Evolutionary conservation across 345 rosid genomes (phyloP), one percentile per base, ranked within the genome.

Genomic region (Rhodamnia argentea): DNA sequence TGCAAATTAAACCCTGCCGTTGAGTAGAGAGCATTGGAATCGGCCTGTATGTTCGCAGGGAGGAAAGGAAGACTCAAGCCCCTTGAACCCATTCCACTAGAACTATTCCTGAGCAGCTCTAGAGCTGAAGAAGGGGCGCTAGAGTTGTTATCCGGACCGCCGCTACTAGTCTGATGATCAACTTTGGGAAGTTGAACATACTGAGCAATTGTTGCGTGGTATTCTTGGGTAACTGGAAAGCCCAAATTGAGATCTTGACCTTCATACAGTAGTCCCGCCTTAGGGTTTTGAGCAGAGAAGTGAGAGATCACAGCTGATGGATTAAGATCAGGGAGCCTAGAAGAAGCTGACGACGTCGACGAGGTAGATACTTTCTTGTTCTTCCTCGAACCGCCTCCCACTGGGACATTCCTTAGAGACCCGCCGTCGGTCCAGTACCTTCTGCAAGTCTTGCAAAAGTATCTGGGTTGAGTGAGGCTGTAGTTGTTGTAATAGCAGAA

Each of bases 371-470:
- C 91, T 91, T 96, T 94, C 90, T 95, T 97, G 93, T 97, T 97
- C 95, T 95, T 97, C 85, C 99, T 94, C 76, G 99, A 96, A 86
- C 97, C 98, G 55, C 99, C 99, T 40, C 99, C 99, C 22, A 97
- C 99, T 32, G 99, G 99, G 85, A 97, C 95, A 87, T 95, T 97
- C 83, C 99, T 92, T 2, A 96, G 92, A 29, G 99, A 96, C 16
- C 99, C 99, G 10, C 99, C 99, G 87, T 96, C 98, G 40, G 99
- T 97, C 99, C 99, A 97, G 83, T 97, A 97, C 93, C 99, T 95
- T 91, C 96, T 91, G 88, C 99, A 97, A 83, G 98, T 93, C 95
- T 97, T 97, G 90, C 99, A 97, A 60, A 95, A 94, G 93, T 94
- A 97, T 86, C 99, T 93, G 40, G 99, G 99, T 52, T 97, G 99